Evolutionary conservation across 83 land plant genomes (phyloP), one percentile per base, ranked within the genome.

Genomic region (Diphasiastrum complanatum): DNA sequence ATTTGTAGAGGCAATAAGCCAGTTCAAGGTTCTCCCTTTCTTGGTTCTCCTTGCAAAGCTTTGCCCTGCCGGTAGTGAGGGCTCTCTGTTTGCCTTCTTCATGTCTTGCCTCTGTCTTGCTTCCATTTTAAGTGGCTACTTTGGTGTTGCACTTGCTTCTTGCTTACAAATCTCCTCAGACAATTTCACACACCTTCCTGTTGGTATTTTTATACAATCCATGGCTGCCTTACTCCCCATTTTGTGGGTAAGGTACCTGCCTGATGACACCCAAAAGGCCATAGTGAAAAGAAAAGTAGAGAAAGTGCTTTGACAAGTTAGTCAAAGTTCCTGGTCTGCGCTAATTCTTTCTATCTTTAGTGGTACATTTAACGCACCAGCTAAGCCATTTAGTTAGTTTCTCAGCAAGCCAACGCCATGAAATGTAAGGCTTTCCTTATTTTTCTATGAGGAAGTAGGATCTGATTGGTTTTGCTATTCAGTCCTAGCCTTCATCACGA

Each of bases 21-120:
- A 80, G 52, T 87, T 91, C 49, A 91, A 91, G 72, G 59, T 80
- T 1, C 63, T 91, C 22, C 97, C 97, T 1, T 87, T 91, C 62
- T 46, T 60, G 2, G 79, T 87, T 40, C 75, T 83, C 4, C 31
- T 91, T 20, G 89, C 91, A 25, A 67, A 69, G 54, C 66, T 82
- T 47, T 80, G 96, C 40, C 97, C 91, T 11, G 51, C 74, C 5
- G 95, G 95, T 1, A 75, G 80, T 65, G 97, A 91, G 51, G 95
- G 83, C 26, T 82, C 97, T 12, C 65, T 91, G 11, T 68, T 81
- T 52, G 85, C 97, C 0, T 79, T 85, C 46, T 79, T 81, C 25
- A 81, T 85, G 62, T 87, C 95, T 1, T 73, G 69, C 0, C 69
- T 80, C 45, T 80, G 84, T 46, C 49, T 91, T 16, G 73, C 97